These are phyloP conservation scores for Colletotrichum spaethianum DNA, from an alignment of 2,329 filamentous ascomycete genomes.

Conservation along the genomic window DNA sequence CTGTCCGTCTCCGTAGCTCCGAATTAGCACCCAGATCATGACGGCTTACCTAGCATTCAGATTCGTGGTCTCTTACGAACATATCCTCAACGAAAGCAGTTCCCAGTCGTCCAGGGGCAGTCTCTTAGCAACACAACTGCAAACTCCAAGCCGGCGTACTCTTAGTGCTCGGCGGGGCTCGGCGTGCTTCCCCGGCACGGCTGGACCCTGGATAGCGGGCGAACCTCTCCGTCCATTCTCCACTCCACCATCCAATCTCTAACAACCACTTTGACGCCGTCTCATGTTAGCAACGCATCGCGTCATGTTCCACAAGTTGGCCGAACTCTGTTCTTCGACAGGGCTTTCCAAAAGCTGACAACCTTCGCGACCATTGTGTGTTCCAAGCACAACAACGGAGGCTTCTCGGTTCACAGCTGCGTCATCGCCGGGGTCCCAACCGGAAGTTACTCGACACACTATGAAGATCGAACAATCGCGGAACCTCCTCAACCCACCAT, in stretches of 20 bases:
- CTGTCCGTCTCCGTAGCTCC: no score
- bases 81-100: neutral
- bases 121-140: neutral
- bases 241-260: constrained; percentile 23
- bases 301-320: constrained; percentile 18
- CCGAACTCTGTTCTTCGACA: constrained; percentile 19
- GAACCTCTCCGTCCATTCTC: constrained; percentile 19
- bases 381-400: neutral
- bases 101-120: neutral
- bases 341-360: neutral
- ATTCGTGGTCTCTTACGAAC: neutral
- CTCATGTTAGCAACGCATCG: constrained; percentile 30
- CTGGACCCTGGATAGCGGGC: constrained; percentile 32
- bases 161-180: constrained; percentile 13
- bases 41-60: neutral
- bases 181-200: constrained; percentile 34
- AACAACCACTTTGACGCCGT: constrained; percentile 28
- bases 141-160: neutral
- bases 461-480: neutral
- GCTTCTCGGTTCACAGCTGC: neutral
- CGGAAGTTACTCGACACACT: neutral
- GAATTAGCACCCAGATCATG: neutral
- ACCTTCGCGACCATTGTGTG: neutral
- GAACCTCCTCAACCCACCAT: no score
- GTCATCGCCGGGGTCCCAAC: neutral